Evolutionary conservation across 371 early-diverging fungal genomes (phyloP), one percentile per base, ranked within the genome.

Genomic region (Mucor piriformis): DNA sequence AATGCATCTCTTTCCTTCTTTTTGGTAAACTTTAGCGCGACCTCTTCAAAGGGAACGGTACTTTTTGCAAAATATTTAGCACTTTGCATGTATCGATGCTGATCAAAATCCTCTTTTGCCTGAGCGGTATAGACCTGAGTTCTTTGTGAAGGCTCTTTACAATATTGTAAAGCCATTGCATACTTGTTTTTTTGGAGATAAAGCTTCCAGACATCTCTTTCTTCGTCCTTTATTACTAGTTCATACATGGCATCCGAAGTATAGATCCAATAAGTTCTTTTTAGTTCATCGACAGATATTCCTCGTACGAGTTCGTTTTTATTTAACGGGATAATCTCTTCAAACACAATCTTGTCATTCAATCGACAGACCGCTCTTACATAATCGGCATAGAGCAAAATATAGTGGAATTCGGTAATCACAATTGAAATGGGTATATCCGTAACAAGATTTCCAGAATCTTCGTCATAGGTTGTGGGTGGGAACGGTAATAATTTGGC

Each of bases 161-260:
- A 88, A 66, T 88, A 90, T 35, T 84, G 74, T 29, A 92, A 67
- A 2, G 95, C 94, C 13, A 78, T 71, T 21, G 91, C 89, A 61
- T 90, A 96, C 55, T 85, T 73, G 42, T 83, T 83, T 57, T 87
- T 84, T 38, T 84, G 77, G 38, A 98, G 76, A 60, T 91, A 95
- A 0, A 95, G 74, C 16, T 85, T 83, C 98, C 98, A 98, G 3
- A 96, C 89, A 64, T 97, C 89, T 4, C 95, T 85, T 53, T 94
- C 94, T 70, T 98, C 97, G 44, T 93, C 89, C 1, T 86, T 87
- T 35, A 94, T 83, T 15, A 92, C 81, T 10, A 97, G 77, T 69
- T 97, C 97, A 60, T 88, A 93, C 37, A 97, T 86, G 2, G 88
- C 74, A 13, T 69, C 57, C 4, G 84, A 84, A 2, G 95, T 95